Percentiles rank a stretch among this genome's conserved stretches.
Evolutionary conservation across 306 rosid species (phyloP).

Genomic region (Dryas alaskensis): DNA sequence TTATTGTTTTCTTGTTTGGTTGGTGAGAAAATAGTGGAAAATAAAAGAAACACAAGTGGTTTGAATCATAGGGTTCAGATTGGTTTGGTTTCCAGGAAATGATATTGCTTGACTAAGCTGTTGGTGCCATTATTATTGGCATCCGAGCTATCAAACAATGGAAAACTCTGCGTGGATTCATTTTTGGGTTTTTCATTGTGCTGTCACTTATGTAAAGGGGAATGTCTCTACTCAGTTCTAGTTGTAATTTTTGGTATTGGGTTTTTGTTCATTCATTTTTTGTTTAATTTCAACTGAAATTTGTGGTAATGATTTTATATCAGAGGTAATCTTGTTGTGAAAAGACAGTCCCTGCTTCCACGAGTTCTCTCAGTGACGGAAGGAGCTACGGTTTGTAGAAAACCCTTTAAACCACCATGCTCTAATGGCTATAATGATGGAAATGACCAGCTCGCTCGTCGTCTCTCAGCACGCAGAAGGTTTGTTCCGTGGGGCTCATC

Average conservation of each 20-base stretch:
- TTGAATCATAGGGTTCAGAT: neutral
- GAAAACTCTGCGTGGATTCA: neutral
- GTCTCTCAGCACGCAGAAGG: constrained; percentile 80
- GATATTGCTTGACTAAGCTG: neutral
- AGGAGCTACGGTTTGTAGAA: constrained; percentile 70
- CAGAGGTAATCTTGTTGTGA: constrained; percentile 77
- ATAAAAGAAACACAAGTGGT: neutral
- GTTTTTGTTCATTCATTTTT: neutral
- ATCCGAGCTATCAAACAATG: too few relatives aligned
- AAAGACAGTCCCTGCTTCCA: constrained; percentile 79
- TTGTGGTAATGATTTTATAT: neutral
- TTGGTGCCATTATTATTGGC: neutral
- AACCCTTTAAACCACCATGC: constrained; percentile 87
- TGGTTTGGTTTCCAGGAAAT: neutral
- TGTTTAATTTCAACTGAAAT: neutral
- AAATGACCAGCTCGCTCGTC: constrained; percentile 62
- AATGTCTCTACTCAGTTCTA: neutral
- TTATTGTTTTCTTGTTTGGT: constrained; percentile 1
- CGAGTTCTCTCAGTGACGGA: constrained; percentile 70
- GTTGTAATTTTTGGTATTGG: constrained; percentile 3
- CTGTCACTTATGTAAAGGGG: neutral
- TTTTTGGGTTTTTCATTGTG: neutral
- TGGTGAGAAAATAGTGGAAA: constrained; percentile 5
- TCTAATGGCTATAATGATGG: constrained; percentile 44
- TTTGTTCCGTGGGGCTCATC: constrained; percentile 94